Percentiles rank a stretch among this genome's conserved stretches.
phyloP scores from a whole-genome alignment of 768 basidiomycete species.

The Suillus subaureus region DNA sequence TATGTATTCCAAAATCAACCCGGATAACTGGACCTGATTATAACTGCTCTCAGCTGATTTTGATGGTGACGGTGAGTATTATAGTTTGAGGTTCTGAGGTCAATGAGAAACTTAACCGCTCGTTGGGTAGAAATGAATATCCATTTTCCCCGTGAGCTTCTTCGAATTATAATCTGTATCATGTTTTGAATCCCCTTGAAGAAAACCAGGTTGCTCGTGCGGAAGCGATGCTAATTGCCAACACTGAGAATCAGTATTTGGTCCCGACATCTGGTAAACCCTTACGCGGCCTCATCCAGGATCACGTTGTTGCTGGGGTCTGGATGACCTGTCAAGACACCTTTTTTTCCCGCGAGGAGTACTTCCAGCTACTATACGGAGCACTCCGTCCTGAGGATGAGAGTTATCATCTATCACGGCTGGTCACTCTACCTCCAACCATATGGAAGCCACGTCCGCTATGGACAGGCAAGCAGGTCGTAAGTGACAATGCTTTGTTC shows the following conservation, averaged over 20 bases:
- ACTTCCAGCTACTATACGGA: constrained; percentile 94
- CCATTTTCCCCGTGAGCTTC: constrained; percentile 89
- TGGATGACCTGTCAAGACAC: constrained; percentile 98
- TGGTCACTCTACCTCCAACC: constrained; percentile 85
- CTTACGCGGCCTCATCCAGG: constrained; percentile 95
- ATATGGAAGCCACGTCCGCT: constrained; percentile 89
- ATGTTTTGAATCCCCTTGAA: constrained; percentile 30
- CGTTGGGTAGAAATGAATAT: constrained; percentile 90
- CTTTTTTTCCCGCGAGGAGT: constrained; percentile 95
- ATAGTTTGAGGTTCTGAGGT: background rate
- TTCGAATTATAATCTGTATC: constrained; percentile 2
- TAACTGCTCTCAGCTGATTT: constrained; percentile 67
- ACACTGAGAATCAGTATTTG: constrained; percentile 98
- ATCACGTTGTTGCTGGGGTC: constrained; percentile 98
- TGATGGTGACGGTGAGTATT: constrained; percentile 78
- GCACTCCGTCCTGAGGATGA: constrained; percentile 90
- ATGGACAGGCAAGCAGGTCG: constrained; percentile 99
- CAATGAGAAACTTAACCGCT: constrained; percentile 11
- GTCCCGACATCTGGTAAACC: constrained; percentile 98
- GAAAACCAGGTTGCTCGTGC: constrained; percentile 95
- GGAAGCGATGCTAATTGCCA: constrained; percentile 92
- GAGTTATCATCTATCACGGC: constrained; percentile 50
- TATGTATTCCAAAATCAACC: constrained; percentile 36
- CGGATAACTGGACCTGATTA: constrained; percentile 12
- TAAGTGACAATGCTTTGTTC: constrained; percentile 39